A percentile compares a stretch with the other conserved stretches of the same genome.
Conservation (phyloP, 495 filamentous ascomycete genomes). For the Gamarada debralockiae region DNA sequence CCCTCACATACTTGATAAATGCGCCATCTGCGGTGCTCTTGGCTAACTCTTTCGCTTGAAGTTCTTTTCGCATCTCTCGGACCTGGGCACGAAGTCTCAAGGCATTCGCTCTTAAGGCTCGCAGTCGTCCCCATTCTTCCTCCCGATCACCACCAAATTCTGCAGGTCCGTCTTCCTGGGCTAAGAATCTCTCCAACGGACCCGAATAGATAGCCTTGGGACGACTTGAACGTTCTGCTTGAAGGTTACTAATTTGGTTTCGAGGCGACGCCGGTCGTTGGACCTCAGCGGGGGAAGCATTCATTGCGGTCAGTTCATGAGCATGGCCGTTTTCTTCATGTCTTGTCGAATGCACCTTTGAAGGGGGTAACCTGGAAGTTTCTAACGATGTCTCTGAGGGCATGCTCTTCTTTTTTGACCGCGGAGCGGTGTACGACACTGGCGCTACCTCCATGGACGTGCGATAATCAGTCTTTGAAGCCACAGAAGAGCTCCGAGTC, state of each 20-base stretch:
- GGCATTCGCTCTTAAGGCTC: neutral
- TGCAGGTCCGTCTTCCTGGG: neutral
- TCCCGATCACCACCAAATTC: neutral
- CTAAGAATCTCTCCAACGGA: slow-evolving; percentile 8
- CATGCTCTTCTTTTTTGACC: too few species aligned
- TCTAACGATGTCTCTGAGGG: too few species aligned
- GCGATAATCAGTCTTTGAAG: too few species aligned
- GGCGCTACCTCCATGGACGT: too few species aligned
- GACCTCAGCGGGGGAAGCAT: neutral
- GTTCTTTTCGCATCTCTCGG: slow-evolving; percentile 5
- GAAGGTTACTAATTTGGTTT: neutral
- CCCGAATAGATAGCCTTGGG: neutral
- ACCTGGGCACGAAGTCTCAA: slow-evolving; percentile 1
- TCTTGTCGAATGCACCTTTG: neutral
- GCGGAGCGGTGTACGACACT: too few species aligned
- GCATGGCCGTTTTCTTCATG: neutral
- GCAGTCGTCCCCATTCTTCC: slow-evolving; percentile 2
- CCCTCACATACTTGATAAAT: slow-evolving; percentile 13
- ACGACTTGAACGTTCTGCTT: neutral
- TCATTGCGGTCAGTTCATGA: too few species aligned
- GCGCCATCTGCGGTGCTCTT: slow-evolving; percentile 6
- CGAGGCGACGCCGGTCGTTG: slow-evolving; percentile 7
- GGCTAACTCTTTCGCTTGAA: neutral
- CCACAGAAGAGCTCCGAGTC: too few species aligned
- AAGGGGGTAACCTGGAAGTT: neutral